phyloP scores from a whole-genome alignment of 768 basidiomycete genomes.

The Pisolithus marmoratus region DNA sequence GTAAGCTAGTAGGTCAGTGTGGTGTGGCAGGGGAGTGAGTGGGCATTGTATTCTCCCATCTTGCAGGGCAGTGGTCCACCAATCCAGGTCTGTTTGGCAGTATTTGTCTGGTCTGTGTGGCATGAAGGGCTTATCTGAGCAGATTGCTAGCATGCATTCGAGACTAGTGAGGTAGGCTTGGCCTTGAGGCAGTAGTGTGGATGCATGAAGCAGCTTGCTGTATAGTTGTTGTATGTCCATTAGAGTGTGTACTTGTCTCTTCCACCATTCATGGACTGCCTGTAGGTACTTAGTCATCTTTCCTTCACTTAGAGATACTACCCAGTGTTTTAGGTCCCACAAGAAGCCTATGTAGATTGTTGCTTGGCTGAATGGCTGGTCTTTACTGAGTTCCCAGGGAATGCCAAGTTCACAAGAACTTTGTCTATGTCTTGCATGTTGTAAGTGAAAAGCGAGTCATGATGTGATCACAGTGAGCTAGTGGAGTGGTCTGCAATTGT shows the following conservation, averaged over 20 bases:
- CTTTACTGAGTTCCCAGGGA: constrained; percentile 28
- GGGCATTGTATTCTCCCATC: too few relatives aligned
- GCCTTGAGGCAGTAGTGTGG: constrained; percentile 31
- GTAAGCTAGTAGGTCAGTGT: constrained; percentile 6
- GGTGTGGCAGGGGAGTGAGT: constrained; percentile 6
- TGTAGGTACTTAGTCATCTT: constrained; percentile 26
- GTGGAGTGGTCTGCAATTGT: too few relatives aligned
- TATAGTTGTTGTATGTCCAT: constrained; percentile 32
- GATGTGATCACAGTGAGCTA: too few relatives aligned
- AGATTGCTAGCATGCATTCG: too few relatives aligned
- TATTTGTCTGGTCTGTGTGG: constrained; percentile 15
- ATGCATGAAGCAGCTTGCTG: constrained; percentile 36
- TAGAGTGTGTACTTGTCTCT: constrained; percentile 19
- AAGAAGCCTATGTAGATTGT: constrained; percentile 27
- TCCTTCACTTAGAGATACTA: constrained; percentile 18
- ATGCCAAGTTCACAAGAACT: constrained; percentile 27
- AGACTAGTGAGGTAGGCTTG: constrained; percentile 32
- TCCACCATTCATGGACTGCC: constrained; percentile 24
- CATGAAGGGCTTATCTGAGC: constrained; percentile 24
- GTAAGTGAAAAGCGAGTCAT: constrained; percentile 23
- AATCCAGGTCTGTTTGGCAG: neutral
- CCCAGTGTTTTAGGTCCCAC: constrained; percentile 24
- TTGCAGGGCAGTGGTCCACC: neutral
- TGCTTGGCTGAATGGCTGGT: constrained; percentile 16
- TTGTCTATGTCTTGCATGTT: constrained; percentile 31